Conservation (phyloP, 306 rosid genomes). For the Herpetospermum pedunculosum region DNA sequence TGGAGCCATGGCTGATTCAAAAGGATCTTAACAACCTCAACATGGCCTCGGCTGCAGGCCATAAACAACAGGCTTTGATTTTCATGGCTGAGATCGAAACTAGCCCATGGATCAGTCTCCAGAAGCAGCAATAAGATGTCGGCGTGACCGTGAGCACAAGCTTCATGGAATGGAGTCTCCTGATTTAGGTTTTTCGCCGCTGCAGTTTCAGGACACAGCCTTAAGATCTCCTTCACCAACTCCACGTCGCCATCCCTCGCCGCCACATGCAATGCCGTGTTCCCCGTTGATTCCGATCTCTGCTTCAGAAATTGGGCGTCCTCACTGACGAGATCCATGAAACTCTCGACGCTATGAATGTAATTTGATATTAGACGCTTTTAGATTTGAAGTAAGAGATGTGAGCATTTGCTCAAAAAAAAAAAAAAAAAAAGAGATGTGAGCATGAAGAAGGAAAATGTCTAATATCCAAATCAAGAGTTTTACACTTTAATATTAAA, state of each 20-base stretch:
- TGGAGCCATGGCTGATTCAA: slow-evolving; percentile 24
- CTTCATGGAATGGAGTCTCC: slow-evolving; percentile 56
- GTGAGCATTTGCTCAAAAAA: no score
- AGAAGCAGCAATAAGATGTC: slow-evolving; percentile 30
- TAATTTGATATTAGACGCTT: no score
- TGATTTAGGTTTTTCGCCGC: slow-evolving; percentile 29
- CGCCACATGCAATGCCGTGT: slow-evolving; percentile 55
- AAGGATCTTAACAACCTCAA: slow-evolving; percentile 37
- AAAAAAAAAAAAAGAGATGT: no score
- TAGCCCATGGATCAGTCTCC: slow-evolving; percentile 29
- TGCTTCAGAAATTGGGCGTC: slow-evolving; percentile 25
- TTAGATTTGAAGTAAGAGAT: no score
- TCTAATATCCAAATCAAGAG: no score
- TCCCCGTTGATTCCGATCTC: slow-evolving; percentile 28
- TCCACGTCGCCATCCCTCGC: slow-evolving; percentile 31
- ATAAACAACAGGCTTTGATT: slow-evolving; percentile 28
- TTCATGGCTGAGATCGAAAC: slow-evolving; percentile 24
- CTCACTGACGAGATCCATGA: slow-evolving; percentile 13
- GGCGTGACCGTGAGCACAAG: slow-evolving; percentile 32
- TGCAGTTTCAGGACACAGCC: slow-evolving; percentile 28
- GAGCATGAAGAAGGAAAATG: no score
- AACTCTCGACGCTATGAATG: no score
- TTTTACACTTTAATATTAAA: no score
- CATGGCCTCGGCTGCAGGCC: slow-evolving; percentile 52
- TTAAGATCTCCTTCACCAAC: slow-evolving; percentile 33